Base-by-base conservation (phyloP, 345 rosid genomes). In the Cardamine resedifolia region DNA sequence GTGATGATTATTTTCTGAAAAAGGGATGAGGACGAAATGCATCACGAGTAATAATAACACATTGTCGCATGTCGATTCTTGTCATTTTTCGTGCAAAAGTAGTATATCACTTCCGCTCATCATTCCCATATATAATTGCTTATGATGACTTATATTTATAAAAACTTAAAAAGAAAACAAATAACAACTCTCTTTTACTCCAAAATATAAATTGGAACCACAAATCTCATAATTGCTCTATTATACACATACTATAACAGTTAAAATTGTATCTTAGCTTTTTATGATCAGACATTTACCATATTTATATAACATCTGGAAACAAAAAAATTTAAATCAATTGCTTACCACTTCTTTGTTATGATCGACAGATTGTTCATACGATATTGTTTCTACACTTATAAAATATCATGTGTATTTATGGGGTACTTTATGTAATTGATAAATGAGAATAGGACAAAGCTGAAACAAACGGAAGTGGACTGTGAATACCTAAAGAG, bases 401-500 rank as follows among this genome's bases (percentile, higher is more conserved):
- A n/a, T n/a, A n/a, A n/a, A n/a, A n/a, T 43, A 43, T 43, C 19
- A 43, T 43, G 19, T 43, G 19, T 43, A 62, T 10, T 39, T 39
- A 26, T 19, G 8, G 1, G 33, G 36, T n/a, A n/a, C n/a, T 27
- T 51, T 50, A 51, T 62, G 36, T 53, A 16, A 31, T 21, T 72
- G 47, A 28, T 48, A 48, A 30, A 60, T 38, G 68, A 50, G 26
- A 71, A 50, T 80, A 94, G 98, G 88, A 89, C 95, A 78, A 91
- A 94, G 75, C 65, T 94, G 85, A 91, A 94, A 86, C 97, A 94
- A 78, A 91, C 96, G 24, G 97, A 91, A 67, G 96, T 89, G 27
- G 97, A 94, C 58, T 91, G 95, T 74, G 97, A 89, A 87, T 87
- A 89, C 83, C 77, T 94, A 79, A 89, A 88, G 88, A 85, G 85